These are phyloP conservation scores for Eimeria sp. DNA, from an alignment of 169 alveolate species.

Conservation along the genomic window DNA sequence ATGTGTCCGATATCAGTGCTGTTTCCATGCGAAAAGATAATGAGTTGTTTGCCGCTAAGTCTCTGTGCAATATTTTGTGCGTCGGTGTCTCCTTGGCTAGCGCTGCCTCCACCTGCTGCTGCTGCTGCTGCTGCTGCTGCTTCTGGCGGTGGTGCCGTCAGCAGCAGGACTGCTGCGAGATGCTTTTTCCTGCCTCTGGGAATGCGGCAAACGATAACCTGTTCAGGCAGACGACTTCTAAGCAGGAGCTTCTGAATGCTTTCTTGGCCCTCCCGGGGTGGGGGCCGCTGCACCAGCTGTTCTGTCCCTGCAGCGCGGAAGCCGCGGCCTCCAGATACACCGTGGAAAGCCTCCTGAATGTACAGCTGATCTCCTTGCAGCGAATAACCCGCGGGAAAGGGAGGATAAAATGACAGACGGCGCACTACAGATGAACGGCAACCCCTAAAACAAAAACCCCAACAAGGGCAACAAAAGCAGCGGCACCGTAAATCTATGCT, in stretches of 20 bases:
- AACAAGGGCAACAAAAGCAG: too few relatives aligned
- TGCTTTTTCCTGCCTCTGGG: constrained; percentile 25
- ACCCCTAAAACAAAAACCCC: too few relatives aligned
- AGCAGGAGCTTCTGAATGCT: constrained; percentile 64
- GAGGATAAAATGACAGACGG: constrained; percentile 30
- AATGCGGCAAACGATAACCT: constrained; percentile 1
- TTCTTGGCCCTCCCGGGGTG: constrained; percentile 56
- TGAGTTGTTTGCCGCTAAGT: constrained; percentile 81
- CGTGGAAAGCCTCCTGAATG: constrained; percentile 51
- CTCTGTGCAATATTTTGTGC: not conserved
- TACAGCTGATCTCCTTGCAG: constrained; percentile 83
- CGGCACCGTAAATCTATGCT: too few relatives aligned
- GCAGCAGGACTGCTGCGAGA: constrained; percentile 55
- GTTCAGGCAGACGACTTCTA: constrained; percentile 45
- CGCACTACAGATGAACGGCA: too few relatives aligned
- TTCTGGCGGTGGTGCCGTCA: not conserved
- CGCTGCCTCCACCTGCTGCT: not conserved
- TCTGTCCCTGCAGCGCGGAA: not conserved
- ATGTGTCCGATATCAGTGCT: constrained; percentile 93
- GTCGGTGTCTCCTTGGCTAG: not conserved
- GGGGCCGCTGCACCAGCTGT: not conserved
- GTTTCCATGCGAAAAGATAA: constrained; percentile 95
- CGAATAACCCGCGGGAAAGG: constrained; percentile 86
- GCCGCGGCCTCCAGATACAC: not conserved
- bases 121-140: constrained; percentile 50